Base-by-base conservation (phyloP, 768 basidiomycete species). In the Psilocybe sp. region DNA sequence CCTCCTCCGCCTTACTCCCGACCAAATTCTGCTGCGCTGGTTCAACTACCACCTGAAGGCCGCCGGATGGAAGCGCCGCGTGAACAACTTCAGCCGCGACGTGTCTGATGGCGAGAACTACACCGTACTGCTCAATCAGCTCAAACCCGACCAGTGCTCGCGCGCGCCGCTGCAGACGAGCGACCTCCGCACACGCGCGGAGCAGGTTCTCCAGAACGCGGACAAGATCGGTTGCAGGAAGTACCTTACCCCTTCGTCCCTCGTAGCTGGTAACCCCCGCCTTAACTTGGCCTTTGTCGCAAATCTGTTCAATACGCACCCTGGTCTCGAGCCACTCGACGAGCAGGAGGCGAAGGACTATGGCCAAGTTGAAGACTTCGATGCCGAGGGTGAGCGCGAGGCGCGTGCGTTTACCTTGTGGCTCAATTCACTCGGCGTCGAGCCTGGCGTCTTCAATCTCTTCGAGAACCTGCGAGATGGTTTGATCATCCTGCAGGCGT, bases 11-110 rank as follows among this genome's bases (percentile, higher is more conserved):
- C 69, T 99, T 60, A 97, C 96, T 3, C 95, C 95, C 3, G 97
- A 99, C 67, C 97, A 98, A 70, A 96, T 99, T 57, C 72, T 99
- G 16, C 69, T 99, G n/a, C 76, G 97, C 39, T 99, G 97, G 97
- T 98, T 99, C 74, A 98, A 99, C 68, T 99, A 88, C 66, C 97
- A 99, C 69, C 75, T 99, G 56, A 98, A 97, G 65, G 89, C 91
- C 8, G 97, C 96, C 19, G 89, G 88, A 1, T 96, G 92, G 89
- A 79, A 88, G 47, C 76, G 91, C 62, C 94, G 96, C 61, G 97
- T 99, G 32, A 87, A 89, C 70, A 99, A 98, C 77, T 98, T 99
- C 72, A 90, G 91, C 61, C 87, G 92, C 58, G 97, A 99, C 67
- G 94, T 98, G n/a, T 84, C 79, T 23, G 97, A 99, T 61, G 94